Evolutionary conservation across 1,284 basidiomycete species (phyloP).

Genomic region (Farysia itapuensis): DNA sequence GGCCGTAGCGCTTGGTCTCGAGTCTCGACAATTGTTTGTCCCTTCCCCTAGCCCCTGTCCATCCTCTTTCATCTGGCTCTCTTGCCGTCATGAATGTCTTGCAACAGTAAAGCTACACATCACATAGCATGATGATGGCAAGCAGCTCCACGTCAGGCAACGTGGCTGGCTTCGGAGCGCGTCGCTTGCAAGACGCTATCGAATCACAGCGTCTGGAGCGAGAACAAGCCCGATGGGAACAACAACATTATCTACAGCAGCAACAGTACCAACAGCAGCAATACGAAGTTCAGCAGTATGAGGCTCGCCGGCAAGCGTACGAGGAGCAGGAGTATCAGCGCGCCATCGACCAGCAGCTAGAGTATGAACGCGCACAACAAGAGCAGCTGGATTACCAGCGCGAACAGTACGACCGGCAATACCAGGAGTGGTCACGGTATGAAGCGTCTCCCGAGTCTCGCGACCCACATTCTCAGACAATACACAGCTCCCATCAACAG

Average conservation of each 20-base stretch:
- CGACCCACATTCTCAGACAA: too few species aligned
- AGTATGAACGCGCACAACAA: neutral
- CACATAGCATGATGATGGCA: too few species aligned
- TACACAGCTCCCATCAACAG: too few species aligned
- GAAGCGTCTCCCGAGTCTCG: too few species aligned
- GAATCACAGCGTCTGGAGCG: neutral
- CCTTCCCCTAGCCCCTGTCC: too few species aligned
- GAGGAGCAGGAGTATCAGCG: neutral
- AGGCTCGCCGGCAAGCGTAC: neutral
- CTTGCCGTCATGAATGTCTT: too few species aligned
- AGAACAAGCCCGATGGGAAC: neutral
- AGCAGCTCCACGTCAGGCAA: constrained; percentile 9
- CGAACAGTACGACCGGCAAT: neutral
- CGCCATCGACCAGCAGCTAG: neutral
- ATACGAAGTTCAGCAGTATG: neutral
- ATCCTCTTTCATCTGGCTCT: too few species aligned
- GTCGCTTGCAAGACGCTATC: constrained; percentile 27
- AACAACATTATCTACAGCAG: constrained; percentile 11
- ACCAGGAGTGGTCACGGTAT: too few species aligned
- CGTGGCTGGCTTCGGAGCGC: constrained; percentile 34
- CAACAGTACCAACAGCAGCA: constrained; percentile 1
- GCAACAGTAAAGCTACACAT: too few species aligned
- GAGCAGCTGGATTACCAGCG: neutral
- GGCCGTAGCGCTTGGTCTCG: too few species aligned
- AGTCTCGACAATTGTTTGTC: too few species aligned